These are phyloP conservation scores for Cymodocea nodosa DNA, from an alignment of 116 monocot genomes.

Conservation along the genomic window DNA sequence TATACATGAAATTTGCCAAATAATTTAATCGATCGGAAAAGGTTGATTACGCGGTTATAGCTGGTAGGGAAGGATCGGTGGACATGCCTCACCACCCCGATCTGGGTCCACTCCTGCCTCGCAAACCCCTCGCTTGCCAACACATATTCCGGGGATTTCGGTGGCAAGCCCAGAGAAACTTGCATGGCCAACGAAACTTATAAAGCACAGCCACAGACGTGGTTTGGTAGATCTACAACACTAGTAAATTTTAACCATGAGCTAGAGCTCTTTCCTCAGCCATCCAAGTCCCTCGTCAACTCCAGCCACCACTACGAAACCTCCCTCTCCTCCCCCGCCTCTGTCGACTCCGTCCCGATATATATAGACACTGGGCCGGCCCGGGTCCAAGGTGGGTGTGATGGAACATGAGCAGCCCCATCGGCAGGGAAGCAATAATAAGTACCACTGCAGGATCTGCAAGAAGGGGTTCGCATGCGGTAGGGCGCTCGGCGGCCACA, in stretches of 20 bases:
- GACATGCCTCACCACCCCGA: no score
- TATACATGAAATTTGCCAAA: no score
- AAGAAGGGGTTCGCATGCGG: constrained; percentile 72
- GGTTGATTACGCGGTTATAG: no score
- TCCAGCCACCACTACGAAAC: constrained; percentile 2
- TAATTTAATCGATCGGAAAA: no score
- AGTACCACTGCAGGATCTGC: constrained; percentile 66
- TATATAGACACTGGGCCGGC: no score
- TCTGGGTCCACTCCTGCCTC: neutral
- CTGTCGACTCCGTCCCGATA: neutral
- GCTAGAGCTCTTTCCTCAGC: neutral
- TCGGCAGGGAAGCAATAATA: constrained; percentile 21
- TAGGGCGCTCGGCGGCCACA: constrained; percentile 72
- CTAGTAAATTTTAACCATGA: neutral
- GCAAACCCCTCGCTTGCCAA: neutral
- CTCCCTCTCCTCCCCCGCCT: neutral
- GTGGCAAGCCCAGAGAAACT: neutral
- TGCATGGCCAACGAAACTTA: neutral
- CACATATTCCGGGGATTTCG: neutral
- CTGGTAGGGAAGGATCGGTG: no score
- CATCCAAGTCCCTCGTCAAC: neutral
- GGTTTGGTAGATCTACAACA: neutral
- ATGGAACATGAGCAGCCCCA: constrained; percentile 4
- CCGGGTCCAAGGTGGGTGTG: neutral
- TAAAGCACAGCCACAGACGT: neutral